A percentile compares a stretch with the other conserved stretches of the same genome.
Evolutionary conservation across 192 early-diverging fungal genomes (phyloP).

Genomic region (Gigaspora rosea): DNA sequence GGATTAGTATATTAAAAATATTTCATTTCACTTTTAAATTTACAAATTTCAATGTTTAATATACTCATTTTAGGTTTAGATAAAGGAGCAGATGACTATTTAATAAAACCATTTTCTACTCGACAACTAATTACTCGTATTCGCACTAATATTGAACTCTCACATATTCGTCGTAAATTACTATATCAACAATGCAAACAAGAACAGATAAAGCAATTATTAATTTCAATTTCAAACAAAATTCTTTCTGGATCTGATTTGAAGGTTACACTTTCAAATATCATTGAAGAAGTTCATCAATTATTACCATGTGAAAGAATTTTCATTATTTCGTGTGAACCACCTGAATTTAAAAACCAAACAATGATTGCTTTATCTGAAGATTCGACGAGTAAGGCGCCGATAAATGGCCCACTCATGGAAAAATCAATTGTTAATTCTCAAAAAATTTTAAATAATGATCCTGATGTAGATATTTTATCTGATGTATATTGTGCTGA

Average conservation of each 20-base stretch:
- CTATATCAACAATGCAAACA: slow-evolving; percentile 41
- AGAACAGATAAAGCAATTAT: slow-evolving; percentile 42
- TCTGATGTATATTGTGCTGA: background rate
- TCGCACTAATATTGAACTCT: slow-evolving; percentile 52
- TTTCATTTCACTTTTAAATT: no score
- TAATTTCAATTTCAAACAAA: slow-evolving; percentile 42
- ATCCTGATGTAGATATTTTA: background rate
- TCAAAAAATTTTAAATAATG: background rate
- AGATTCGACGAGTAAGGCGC: no score
- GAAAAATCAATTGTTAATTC: background rate
- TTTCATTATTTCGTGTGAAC: slow-evolving; percentile 35
- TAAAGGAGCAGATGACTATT: slow-evolving; percentile 61
- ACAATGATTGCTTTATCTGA: background rate
- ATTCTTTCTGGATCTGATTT: slow-evolving; percentile 44
- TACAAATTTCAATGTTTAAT: background rate
- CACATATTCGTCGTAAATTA: slow-evolving; percentile 45
- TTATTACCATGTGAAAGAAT: slow-evolving; percentile 43
- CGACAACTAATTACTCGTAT: slow-evolving; percentile 60
- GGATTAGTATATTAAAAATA: no score
- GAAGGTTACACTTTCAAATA: slow-evolving; percentile 37
- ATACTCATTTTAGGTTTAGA: slow-evolving; percentile 37
- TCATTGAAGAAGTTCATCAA: slow-evolving; percentile 39
- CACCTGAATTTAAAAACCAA: background rate
- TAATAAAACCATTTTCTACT: slow-evolving; percentile 51
- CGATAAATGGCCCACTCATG: background rate